These are phyloP conservation scores for Lyophyllum shimeji DNA, from an alignment of 768 basidiomycete species.

Conservation along the genomic window DNA sequence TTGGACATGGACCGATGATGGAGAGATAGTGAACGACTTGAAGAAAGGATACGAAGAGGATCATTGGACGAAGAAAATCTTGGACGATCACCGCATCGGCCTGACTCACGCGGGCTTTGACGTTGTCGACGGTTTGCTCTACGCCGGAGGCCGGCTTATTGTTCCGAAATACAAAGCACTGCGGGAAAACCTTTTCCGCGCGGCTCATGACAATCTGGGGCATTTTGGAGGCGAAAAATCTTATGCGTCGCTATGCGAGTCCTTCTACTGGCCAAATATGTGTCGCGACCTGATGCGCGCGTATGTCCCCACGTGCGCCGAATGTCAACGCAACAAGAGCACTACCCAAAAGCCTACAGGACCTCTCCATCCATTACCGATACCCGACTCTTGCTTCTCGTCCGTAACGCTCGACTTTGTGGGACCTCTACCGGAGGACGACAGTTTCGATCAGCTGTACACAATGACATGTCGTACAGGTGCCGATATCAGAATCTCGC, in stretches of 20 bases:
- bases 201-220: background rate
- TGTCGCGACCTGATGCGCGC: background rate
- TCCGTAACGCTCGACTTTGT: background rate
- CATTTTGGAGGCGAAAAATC: background rate
- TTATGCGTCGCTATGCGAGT: conserved; percentile 2
- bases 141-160: background rate
- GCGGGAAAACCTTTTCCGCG: background rate
- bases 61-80: too few relatives aligned
- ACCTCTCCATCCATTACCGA: background rate
- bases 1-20: too few relatives aligned
- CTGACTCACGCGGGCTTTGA: too few relatives aligned
- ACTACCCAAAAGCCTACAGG: background rate
- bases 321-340: background rate
- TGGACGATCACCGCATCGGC: too few relatives aligned
- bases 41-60: too few relatives aligned
- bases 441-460: background rate
- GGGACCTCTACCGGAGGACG: background rate
- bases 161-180: background rate
- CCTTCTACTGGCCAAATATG: background rate
- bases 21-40: too few relatives aligned
- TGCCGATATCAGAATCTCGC: background rate
- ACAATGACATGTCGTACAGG: background rate
- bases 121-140: too few relatives aligned
- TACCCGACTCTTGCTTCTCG: background rate
- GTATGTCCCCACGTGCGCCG: background rate